Evolutionary conservation across 2,329 filamentous ascomycete species (phyloP), one percentile per base, ranked within the genome.

Genomic region (Zymoseptoria passerinii): DNA sequence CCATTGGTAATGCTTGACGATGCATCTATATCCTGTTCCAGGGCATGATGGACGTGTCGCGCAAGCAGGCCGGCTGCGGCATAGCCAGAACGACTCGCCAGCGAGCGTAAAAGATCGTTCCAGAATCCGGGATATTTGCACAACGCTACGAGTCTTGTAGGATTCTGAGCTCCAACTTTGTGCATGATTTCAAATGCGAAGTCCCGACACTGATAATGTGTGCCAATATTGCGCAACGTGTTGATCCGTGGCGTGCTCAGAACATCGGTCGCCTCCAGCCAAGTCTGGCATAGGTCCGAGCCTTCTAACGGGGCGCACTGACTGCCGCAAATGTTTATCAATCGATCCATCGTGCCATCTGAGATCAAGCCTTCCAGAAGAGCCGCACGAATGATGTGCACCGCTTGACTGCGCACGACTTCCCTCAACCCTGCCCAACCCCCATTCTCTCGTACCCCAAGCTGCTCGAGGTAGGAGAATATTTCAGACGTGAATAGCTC

Each of bases 351-450:
- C n/a, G 50, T 56, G 1, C 23, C 13, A 0, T 57, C 55, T 23
- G 62, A 58, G 6, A 76, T 61, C 13, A 75, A 57, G 0, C 64
- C 62, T 18, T 75, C 71, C 8, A 61, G 58, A 52, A 77, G 66
- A 7, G 75, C 74, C 54, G 70, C 66, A 50, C 69, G 68, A 4
- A 78, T 27, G 9, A 75, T 57, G 8, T 70, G 66, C 1, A 76
- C 68, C 1, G 68, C 74, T 66, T 77, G 75, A 20, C 75, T 72
- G 28, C 75, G 66, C 4, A 76, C 73, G 1, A 76, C 70, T 23
- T 75, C 69, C 28, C 72, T 72, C 53, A 78, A 69, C 1, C 68
- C 68, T 4, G 68, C 64, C 74, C 75, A 77, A 19, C 72, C 74
- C 27, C 69, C 64, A 13, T 70, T 71, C 13, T 61, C 54, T 3